Evolutionary conservation across 495 filamentous ascomycete species (phyloP).

Genomic region (Penicillium diatomitis): DNA sequence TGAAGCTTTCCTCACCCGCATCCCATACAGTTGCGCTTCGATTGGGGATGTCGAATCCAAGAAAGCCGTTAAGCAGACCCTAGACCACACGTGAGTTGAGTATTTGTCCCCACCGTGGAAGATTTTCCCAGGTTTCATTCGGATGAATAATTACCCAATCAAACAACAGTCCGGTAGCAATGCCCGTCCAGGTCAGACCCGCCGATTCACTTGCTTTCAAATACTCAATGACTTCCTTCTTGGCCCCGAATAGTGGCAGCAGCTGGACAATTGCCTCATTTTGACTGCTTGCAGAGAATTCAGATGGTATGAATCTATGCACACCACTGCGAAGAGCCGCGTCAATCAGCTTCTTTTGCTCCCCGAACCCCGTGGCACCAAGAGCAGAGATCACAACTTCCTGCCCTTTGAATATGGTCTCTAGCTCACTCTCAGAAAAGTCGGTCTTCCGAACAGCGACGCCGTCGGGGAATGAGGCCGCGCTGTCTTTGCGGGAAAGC

Average conservation of each 20-base stretch:
- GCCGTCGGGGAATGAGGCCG: background rate
- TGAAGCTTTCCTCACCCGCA: conserved; percentile 27
- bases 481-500: conserved; percentile 2
- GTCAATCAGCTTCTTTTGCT: background rate
- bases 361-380: background rate
- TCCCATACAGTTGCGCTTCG: conserved; percentile 40
- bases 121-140: background rate
- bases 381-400: conserved; percentile 2
- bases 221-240: conserved; percentile 37
- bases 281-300: conserved; percentile 24
- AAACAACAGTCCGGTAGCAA: conserved; percentile 42
- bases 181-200: conserved; percentile 38
- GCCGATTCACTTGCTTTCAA: conserved; percentile 32
- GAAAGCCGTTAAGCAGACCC: conserved; percentile 32
- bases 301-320: conserved; percentile 35
- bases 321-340: conserved; percentile 1
- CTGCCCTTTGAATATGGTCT: background rate
- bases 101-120: background rate
- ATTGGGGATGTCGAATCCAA: conserved; percentile 33
- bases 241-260: conserved; percentile 35
- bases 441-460: background rate
- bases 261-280: conserved; percentile 25
- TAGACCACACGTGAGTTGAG: background rate
- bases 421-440: background rate
- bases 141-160: conserved; percentile 31